Base-by-base conservation (phyloP, 1,284 basidiomycete species). In the Paramarasmius palmivorus region DNA sequence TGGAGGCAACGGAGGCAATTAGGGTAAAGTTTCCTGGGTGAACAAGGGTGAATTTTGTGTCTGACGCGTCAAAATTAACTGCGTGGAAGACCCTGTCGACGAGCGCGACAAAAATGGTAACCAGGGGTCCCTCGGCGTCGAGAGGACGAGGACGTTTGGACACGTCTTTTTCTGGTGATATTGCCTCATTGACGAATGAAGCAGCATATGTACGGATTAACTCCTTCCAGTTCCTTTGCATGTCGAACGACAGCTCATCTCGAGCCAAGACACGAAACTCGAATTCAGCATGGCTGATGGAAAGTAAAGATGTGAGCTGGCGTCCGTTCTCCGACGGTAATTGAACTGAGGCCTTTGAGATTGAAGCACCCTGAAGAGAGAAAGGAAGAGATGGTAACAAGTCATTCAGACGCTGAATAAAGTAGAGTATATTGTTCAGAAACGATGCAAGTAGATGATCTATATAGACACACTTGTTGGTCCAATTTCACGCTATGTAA, bases 311-410 rank as follows among this genome's bases (percentile, higher is more conserved):
- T 26, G 23, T 26, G 15, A 17, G 44, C 10, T 29, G n/a, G 12
- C 25, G 9, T 32, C 4, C n/a, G 19, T 32, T 46, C 29, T 19
- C 25, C 25, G 25, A 29, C 9, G 25, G 15, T 14, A 46, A 26
- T 32, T 32, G 10, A 14, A 46, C 7, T 1, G 44, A 32, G 14
- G 25, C 22, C 9, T 9, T 8, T 46, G 25, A 17, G 3, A 46
- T 32, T 19, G 44, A 29, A 29, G 44, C 25, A 15, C 29, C 6
- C 17, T 46, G 12, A 6, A 46, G 19, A 8, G 15, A 14, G n/a
- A 46, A 46, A 4, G 44, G 44, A 29, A 46, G 44, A 17, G 44
- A 29, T 29, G 44, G 44, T 15, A 46, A 26, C 8, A 46, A 29
- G 29, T 46, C 29, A 26, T 46, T 46, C 44, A 46, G 29, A 26